phyloP scores from a whole-genome alignment of 1,139 yeast genomes.

The Geotrichum candidum region DNA sequence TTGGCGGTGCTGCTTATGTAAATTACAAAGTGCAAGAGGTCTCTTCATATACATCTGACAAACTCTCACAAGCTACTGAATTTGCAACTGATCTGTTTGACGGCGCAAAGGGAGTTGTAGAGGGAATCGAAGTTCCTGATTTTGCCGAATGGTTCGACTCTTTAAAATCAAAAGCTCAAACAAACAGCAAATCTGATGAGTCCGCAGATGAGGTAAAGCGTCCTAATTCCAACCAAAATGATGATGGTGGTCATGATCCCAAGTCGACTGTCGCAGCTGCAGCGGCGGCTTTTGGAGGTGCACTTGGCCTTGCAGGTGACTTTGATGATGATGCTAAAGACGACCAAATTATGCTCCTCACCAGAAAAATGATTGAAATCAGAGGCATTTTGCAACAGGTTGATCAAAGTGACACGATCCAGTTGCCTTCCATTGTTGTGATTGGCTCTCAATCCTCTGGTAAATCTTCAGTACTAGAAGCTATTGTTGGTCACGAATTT shows the following conservation, averaged over 20 bases:
- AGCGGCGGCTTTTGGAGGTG: conserved; percentile 35
- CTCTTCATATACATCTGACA: conserved; percentile 60
- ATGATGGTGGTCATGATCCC: conserved; percentile 27
- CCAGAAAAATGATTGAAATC: conserved; percentile 95
- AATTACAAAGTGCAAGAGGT: conserved; percentile 91
- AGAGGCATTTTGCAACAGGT: conserved; percentile 70
- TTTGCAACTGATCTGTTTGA: conserved; percentile 45
- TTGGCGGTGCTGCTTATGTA: conserved; percentile 90
- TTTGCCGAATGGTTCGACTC: conserved; percentile 21
- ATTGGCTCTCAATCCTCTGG: conserved; percentile 98
- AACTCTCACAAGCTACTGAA: conserved; percentile 49
- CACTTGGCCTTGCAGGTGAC: conserved; percentile 33
- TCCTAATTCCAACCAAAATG: conserved; percentile 20
- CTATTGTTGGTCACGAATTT: conserved; percentile 91
- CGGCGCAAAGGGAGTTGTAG: conserved; percentile 25
- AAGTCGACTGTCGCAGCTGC: conserved; percentile 29
- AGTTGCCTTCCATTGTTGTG: conserved; percentile 90
- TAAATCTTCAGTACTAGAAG: conserved; percentile 86
- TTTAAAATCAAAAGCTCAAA: conserved; percentile 16
- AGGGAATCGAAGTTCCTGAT: conserved; percentile 26
- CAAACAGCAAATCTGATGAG: conserved; percentile 6
- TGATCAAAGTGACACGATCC: conserved; percentile 70
- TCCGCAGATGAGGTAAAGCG: neutral
- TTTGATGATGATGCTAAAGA: conserved; percentile 32
- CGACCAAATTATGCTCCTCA: conserved; percentile 64